Percentiles rank a stretch among this genome's conserved stretches.
These are phyloP conservation scores for Cryptosporidium ryanae DNA, from an alignment of 169 alveolate genomes.

Conservation along the genomic window DNA sequence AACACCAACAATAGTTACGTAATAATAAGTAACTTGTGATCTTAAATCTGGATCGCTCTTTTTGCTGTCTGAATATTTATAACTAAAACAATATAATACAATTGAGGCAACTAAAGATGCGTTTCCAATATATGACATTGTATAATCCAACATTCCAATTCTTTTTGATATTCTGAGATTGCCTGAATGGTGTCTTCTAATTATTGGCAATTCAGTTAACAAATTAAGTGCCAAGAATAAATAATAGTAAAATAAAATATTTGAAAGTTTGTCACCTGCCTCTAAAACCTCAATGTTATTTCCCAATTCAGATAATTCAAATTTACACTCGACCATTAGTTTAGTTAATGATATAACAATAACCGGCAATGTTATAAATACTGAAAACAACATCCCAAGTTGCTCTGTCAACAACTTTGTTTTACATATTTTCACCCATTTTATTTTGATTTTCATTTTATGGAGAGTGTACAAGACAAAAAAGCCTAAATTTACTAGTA, in stretches of 20 bases:
- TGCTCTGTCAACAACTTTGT: conserved; percentile 45
- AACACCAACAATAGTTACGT: conserved; percentile 31
- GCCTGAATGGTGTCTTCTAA: conserved; percentile 37
- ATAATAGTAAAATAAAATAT: not conserved
- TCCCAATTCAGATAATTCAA: not conserved
- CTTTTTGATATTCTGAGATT: conserved; percentile 8
- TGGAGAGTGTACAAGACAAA: conserved; percentile 8
- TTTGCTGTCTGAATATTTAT: not conserved
- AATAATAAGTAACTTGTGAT: conserved; percentile 47
- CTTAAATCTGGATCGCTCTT: conserved; percentile 24
- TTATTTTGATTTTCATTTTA: conserved; percentile 10
- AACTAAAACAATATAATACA: conserved; percentile 25
- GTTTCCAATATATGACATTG: conserved; percentile 46
- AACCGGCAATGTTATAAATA: conserved; percentile 30
- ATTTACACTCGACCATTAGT: conserved; percentile 13
- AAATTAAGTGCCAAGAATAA: conserved; percentile 8
- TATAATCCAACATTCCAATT: conserved; percentile 56
- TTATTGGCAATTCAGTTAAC: conserved; percentile 19
- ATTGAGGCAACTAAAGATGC: conserved; percentile 29
- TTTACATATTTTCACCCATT: conserved; percentile 21
- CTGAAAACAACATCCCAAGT: conserved; percentile 28
- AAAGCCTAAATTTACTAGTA: not conserved
- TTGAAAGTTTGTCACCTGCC: not conserved
- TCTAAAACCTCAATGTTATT: conserved; percentile 5
- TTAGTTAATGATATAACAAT: conserved; percentile 11